A percentile compares a stretch with the other conserved stretches of the same genome.
Evolutionary conservation across 2,329 filamentous ascomycete species (phyloP).

Genomic region (Didymella pomorum): DNA sequence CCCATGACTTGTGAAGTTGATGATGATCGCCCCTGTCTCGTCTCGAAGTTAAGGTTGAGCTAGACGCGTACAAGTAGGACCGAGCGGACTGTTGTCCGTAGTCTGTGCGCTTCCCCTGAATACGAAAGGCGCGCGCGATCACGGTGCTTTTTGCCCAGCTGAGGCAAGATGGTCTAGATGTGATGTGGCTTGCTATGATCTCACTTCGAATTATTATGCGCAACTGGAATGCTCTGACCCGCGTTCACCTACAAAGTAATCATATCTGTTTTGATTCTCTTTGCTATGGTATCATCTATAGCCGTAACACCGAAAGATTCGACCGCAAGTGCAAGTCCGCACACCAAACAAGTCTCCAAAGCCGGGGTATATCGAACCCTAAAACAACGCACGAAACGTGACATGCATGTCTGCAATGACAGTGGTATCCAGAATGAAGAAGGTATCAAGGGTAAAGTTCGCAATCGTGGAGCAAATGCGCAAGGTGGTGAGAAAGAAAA

Average conservation of each 20-base stretch:
- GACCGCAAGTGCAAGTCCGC: conserved; percentile 9
- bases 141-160: background rate
- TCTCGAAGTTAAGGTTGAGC: background rate
- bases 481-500: conserved; percentile 8
- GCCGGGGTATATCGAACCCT: conserved; percentile 22
- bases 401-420: conserved; percentile 25
- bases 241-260: background rate
- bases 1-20: background rate
- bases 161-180: background rate
- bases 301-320: conserved; percentile 6
- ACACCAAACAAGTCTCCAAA: conserved; percentile 8
- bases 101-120: conserved; percentile 21
- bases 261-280: conserved; percentile 6
- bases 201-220: background rate
- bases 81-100: conserved; percentile 13
- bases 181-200: background rate
- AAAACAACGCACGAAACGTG: conserved; percentile 10
- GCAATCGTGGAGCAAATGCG: conserved; percentile 16
- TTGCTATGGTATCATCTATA: conserved; percentile 22
- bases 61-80: conserved; percentile 5
- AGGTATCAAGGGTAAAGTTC: conserved; percentile 16
- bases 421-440: conserved; percentile 29
- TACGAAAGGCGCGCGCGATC: conserved; percentile 1
- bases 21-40: background rate
- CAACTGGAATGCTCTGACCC: too few species aligned